Conservation (phyloP, 2,329 filamentous ascomycete genomes). For the Diaporthe citri region DNA sequence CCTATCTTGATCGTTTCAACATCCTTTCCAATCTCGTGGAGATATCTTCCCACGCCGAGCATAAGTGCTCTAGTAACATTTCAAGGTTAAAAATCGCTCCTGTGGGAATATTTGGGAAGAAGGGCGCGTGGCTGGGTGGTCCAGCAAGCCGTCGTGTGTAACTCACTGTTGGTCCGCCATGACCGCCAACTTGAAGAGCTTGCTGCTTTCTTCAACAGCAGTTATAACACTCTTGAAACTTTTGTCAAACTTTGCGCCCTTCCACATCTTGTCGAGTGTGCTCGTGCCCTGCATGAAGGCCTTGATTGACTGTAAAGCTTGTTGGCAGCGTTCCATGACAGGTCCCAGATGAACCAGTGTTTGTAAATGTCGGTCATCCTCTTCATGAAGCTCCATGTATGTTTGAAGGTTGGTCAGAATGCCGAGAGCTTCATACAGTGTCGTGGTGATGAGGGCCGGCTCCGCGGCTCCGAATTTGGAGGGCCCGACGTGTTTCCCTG, state of each 20-base stretch:
- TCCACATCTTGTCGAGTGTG: neutral
- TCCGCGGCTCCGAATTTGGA: neutral
- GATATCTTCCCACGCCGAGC: neutral
- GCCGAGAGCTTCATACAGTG: neutral
- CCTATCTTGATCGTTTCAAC: neutral
- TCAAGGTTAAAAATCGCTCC: neutral
- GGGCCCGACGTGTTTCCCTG: neutral
- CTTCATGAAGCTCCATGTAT: neutral
- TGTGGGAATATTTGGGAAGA: neutral
- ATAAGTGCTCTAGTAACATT: neutral
- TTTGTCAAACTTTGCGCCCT: neutral
- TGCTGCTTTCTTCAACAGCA: neutral
- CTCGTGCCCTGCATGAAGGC: neutral
- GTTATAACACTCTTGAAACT: neutral
- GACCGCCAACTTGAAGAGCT: neutral
- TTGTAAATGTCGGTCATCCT: neutral
- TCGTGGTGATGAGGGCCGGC: neutral
- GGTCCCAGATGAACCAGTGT: neutral
- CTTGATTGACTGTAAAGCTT: neutral
- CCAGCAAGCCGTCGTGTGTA: neutral
- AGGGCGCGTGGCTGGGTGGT: too few relatives aligned
- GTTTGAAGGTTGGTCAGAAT: neutral
- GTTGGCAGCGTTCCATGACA: neutral
- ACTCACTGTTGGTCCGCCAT: constrained; percentile 2
- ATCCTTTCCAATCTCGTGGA: neutral